Conservation (phyloP, 805 yeast species). For the Kodamaea neixiangensis region DNA sequence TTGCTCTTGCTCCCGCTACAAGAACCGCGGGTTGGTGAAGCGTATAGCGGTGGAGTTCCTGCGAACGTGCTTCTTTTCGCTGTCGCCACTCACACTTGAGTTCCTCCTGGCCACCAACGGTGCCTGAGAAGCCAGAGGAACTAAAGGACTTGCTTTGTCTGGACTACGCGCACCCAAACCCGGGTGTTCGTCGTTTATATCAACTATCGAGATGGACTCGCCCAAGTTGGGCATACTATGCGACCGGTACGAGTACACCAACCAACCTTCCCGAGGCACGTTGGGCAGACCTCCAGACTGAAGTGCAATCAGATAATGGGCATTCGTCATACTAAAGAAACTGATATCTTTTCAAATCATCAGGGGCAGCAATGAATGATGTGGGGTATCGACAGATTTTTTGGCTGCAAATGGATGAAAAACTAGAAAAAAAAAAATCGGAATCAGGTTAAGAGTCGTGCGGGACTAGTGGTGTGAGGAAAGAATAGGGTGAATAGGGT, state of each 20-base stretch:
- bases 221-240: constrained; percentile 11
- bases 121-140: too few species aligned
- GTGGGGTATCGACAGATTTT: constrained; percentile 2
- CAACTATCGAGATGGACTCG: constrained; percentile 4
- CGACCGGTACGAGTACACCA: constrained; percentile 8
- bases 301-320: constrained; percentile 8
- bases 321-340: constrained; percentile 4
- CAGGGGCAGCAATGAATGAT: constrained; percentile 8
- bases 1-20: too few species aligned
- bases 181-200: constrained; percentile 1
- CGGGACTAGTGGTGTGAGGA: background rate
- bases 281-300: background rate
- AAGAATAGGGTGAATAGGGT: background rate
- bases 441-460: background rate
- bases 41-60: constrained; percentile 50
- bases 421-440: background rate
- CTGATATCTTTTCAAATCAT: background rate
- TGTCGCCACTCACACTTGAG: background rate
- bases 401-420: constrained; percentile 3
- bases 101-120: constrained; percentile 1
- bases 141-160: background rate
- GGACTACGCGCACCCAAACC: constrained; percentile 1
- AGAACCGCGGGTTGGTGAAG: constrained; percentile 38
- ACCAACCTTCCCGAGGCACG: constrained; percentile 5
- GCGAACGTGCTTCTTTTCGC: constrained; percentile 37